Conservation (phyloP, 331 rosid species). For the Rosa hybrid region DNA sequence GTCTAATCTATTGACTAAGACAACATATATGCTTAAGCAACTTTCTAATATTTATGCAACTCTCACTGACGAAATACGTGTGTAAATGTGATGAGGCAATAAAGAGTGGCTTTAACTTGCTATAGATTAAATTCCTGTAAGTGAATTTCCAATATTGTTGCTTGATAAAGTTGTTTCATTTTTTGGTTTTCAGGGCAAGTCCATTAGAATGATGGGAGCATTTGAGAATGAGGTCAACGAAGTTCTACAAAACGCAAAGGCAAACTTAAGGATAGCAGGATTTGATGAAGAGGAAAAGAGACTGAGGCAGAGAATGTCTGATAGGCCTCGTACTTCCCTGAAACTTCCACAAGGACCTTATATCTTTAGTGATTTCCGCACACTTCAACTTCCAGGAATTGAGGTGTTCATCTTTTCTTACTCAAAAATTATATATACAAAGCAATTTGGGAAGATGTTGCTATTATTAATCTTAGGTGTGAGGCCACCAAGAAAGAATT, state of each 20-base stretch:
- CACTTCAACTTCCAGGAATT: constrained; percentile 81
- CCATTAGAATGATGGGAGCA: constrained; percentile 94
- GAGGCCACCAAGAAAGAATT: neutral
- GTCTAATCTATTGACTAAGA: neutral
- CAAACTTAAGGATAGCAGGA: constrained; percentile 81
- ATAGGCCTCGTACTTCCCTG: constrained; percentile 44
- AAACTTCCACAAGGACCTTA: constrained; percentile 93
- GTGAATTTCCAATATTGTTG: neutral
- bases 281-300: constrained; percentile 89
- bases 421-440: constrained; percentile 8
- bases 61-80: neutral
- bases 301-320: constrained; percentile 66
- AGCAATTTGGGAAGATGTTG: neutral
- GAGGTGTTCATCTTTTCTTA: constrained; percentile 46
- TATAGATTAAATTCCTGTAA: neutral
- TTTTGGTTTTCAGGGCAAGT: constrained; percentile 53
- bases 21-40: neutral
- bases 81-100: neutral
- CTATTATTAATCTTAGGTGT: neutral
- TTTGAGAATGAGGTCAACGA: constrained; percentile 70
- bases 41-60: neutral
- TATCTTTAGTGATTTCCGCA: constrained; percentile 72
- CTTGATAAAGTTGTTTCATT: constrained; percentile 9
- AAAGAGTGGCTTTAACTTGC: neutral
- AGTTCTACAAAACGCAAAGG: constrained; percentile 63